Conservation (phyloP, 1,284 basidiomycete genomes). For the Caloboletus firmus region DNA sequence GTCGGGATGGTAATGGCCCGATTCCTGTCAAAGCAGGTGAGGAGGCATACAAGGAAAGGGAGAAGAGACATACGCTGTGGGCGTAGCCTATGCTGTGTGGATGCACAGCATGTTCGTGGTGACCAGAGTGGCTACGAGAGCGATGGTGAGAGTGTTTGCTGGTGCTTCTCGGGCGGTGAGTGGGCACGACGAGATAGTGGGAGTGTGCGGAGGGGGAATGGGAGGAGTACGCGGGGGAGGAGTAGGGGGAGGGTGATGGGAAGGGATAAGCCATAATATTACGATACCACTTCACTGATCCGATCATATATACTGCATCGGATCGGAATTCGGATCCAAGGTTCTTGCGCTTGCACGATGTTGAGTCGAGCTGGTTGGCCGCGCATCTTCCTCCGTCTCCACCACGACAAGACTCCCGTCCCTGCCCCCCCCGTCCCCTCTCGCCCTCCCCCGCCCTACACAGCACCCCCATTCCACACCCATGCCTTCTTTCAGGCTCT, state of each 20-base stretch:
- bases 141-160: constrained; percentile 20
- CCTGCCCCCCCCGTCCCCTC: constrained; percentile 16
- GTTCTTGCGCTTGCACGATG: constrained; percentile 3
- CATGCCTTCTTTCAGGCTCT: constrained; percentile 65
- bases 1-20: constrained; percentile 1
- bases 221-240: background rate
- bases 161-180: constrained; percentile 10
- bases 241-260: constrained; percentile 4
- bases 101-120: constrained; percentile 1
- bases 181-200: constrained; percentile 11
- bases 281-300: background rate
- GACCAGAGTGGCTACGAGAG: constrained; percentile 12
- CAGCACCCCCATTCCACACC: constrained; percentile 58
- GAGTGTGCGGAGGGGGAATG: background rate
- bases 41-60: background rate
- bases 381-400: constrained; percentile 19
- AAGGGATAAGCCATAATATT: constrained; percentile 17
- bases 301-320: constrained; percentile 9
- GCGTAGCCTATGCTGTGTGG: constrained; percentile 9
- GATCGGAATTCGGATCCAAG: constrained; percentile 20
- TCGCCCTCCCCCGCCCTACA: constrained; percentile 35
- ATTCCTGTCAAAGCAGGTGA: constrained; percentile 9
- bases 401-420: constrained; percentile 10
- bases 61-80: constrained; percentile 12
- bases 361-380: constrained; percentile 7